Evolutionary conservation across 768 basidiomycete genomes (phyloP).

Genomic region (Kwoniella dendrophila): DNA sequence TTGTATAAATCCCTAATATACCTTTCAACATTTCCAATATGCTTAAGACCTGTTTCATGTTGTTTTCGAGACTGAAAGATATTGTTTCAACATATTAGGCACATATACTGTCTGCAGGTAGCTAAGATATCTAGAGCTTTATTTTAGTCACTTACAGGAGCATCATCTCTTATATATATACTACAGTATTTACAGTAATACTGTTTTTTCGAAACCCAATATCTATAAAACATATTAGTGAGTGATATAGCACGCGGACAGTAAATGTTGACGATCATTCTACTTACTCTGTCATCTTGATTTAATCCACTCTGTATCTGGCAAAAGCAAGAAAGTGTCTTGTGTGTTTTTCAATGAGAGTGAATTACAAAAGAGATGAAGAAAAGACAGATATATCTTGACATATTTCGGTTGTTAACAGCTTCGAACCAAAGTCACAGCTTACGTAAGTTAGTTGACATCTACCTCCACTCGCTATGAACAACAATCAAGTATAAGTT

Average conservation of each 20-base stretch:
- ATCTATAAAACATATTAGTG: constrained; percentile 30
- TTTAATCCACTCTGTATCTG: too few relatives aligned
- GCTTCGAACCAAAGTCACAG: too few relatives aligned
- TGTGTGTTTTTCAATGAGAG: too few relatives aligned
- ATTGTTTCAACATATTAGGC: background rate
- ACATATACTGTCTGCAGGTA: background rate
- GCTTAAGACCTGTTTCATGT: constrained; percentile 89
- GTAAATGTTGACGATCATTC: too few relatives aligned
- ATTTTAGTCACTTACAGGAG: constrained; percentile 59
- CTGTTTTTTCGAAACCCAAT: constrained; percentile 56
- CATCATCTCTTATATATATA: constrained; percentile 93
- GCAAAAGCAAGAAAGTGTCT: too few relatives aligned
- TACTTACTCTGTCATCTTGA: constrained; percentile 46
- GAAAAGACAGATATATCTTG: too few relatives aligned
- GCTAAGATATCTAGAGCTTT: too few relatives aligned
- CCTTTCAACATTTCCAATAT: constrained; percentile 91
- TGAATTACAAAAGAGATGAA: too few relatives aligned
- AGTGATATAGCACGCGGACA: background rate
- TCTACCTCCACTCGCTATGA: constrained; percentile 3
- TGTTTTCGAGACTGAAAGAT: constrained; percentile 74
- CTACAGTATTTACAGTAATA: constrained; percentile 98
- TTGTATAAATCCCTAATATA: constrained; percentile 93
- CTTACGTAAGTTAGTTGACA: constrained; percentile 1
- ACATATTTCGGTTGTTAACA: too few relatives aligned
- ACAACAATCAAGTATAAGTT: background rate